Base-by-base conservation (phyloP, 176 grass and related monocot species). In the Leersia perrieri region DNA sequence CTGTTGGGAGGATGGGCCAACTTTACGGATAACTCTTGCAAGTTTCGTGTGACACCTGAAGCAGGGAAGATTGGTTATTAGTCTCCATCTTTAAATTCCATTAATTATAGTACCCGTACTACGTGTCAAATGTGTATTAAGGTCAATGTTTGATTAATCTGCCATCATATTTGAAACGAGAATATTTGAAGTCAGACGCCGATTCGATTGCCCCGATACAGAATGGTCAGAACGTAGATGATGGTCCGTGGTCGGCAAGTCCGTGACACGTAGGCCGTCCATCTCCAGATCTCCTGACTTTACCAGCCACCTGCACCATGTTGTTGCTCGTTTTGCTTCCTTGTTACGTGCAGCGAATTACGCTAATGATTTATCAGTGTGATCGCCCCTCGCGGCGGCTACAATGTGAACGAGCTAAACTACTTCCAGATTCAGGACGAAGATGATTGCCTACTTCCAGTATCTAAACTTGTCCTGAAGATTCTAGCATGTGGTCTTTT, bases 101-200 rank as follows among this genome's bases (percentile, higher is more conserved):
- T 22, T 53, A 53, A 53, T 22, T 53, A 53, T 53, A 22, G 41
- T 4, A 44, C n/a, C n/a, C n/a, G 7, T n/a, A 2, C 18, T n/a
- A 51, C 20, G 47, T 22, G 36, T 39, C 3, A 16, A 6, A 4
- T 26, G 5, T 3, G 20, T 14, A 22, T 7, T 36, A 49, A 75
- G 20, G 70, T 89, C 63, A 89, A 80, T 47, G 11, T 2, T 61
- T 36, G 76, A 30, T 70, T 28, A 81, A 57, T 70, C 20, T 33
- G 39, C 51, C 62, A 84, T 34, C 63, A 70, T 69, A 2, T 33
- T 80, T 53, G 33, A 31, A 75, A 53, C 32, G 9, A 7, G 13
- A 38, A 63, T 8, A 75, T 63, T 63, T 75, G 70, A 84, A 84
- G 75, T 60, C 29, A 4, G 13, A 22, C 30, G 2, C 69, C 70